phyloP scores from a whole-genome alignment of 2,329 filamentous ascomycete species.

The Microcyclospora tardicrescens region DNA sequence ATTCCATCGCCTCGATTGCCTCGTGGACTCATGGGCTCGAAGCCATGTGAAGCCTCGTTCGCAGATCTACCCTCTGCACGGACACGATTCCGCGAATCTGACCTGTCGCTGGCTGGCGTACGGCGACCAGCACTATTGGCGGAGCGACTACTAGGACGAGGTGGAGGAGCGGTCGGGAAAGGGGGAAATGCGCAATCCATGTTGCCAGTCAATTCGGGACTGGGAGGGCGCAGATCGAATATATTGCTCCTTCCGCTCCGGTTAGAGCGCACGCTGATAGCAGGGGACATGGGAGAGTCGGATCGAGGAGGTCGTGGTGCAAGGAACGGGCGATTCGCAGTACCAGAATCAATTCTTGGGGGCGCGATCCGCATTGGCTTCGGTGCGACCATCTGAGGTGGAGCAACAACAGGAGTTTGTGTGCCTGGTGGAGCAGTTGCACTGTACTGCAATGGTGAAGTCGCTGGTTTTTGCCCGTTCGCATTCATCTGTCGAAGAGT shows the following conservation, averaged over 20 bases:
- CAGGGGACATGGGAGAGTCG: constrained; percentile 36
- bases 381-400: constrained; percentile 19
- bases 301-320: constrained; percentile 35
- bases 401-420: constrained; percentile 16
- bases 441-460: constrained; percentile 9
- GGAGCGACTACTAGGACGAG: constrained; percentile 13
- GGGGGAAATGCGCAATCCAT: constrained; percentile 43
- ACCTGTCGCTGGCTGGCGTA: constrained; percentile 14
- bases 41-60: background rate
- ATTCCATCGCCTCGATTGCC: constrained; percentile 26
- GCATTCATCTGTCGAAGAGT: constrained; percentile 12
- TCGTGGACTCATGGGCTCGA: constrained; percentile 32
- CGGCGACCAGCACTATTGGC: constrained; percentile 13
- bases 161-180: constrained; percentile 29
- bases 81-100: constrained; percentile 13
- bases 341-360: constrained; percentile 19
- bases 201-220: constrained; percentile 30
- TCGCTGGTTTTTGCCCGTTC: constrained; percentile 5
- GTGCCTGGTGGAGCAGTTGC: constrained; percentile 45
- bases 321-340: constrained; percentile 19
- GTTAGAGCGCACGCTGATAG: constrained; percentile 14
- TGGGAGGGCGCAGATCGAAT: constrained; percentile 19
- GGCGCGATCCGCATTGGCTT: constrained; percentile 10
- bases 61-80: constrained; percentile 9
- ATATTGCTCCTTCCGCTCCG: constrained; percentile 17